Conservation (phyloP, 164 flowering plant species). For the Chimonanthus praecox region DNA sequence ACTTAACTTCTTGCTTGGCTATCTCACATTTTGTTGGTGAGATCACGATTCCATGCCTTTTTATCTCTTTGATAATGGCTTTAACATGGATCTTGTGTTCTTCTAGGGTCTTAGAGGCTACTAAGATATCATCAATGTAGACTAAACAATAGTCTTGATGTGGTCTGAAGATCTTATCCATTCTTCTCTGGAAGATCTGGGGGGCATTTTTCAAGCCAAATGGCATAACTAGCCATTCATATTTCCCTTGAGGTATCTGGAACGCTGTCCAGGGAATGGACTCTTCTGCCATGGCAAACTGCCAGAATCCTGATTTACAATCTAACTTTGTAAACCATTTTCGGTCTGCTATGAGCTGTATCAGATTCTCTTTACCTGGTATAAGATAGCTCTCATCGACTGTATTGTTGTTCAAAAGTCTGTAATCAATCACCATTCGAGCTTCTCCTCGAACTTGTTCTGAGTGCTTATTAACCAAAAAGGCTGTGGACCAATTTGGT, state of each 20-base stretch:
- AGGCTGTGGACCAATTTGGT: not conserved
- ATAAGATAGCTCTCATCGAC: too few relatives aligned
- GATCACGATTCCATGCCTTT: not conserved
- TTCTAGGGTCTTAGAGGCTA: conserved; percentile 3
- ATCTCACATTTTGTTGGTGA: too few relatives aligned
- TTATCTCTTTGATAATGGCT: not conserved
- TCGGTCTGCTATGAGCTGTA: not conserved
- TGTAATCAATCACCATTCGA: not conserved
- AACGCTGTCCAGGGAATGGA: conserved; percentile 6
- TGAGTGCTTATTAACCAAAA: not conserved
- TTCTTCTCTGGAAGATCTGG: conserved; percentile 7
- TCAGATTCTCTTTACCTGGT: too few relatives aligned
- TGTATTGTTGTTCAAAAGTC: not conserved
- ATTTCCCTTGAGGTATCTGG: conserved; percentile 9
- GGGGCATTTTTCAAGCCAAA: conserved; percentile 18
- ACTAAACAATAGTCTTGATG: not conserved
- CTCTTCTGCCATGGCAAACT: not conserved
- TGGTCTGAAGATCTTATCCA: conserved; percentile 2
- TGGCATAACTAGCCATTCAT: conserved; percentile 16
- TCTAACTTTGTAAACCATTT: not conserved
- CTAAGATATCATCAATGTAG: conserved; percentile 9
- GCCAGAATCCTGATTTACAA: conserved; percentile 13
- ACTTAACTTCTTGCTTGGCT: too few relatives aligned
- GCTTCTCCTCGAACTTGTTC: not conserved
- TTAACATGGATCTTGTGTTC: conserved; percentile 4